These are phyloP conservation scores for Pythium folliculosum DNA, from an alignment of 352 stramenopile genomes.

Conservation along the genomic window DNA sequence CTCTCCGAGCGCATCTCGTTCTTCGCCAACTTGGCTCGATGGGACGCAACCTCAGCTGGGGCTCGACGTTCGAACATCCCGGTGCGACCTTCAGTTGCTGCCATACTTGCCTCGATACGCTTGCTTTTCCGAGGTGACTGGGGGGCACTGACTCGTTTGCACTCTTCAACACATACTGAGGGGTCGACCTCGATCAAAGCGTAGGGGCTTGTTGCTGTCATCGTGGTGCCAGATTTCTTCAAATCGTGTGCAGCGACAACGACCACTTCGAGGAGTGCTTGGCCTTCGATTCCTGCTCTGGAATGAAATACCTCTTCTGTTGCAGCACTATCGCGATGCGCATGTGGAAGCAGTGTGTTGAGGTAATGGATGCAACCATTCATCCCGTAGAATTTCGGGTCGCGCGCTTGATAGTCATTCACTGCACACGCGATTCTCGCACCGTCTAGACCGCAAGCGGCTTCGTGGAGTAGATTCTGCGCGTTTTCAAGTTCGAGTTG, in stretches of 20 bases:
- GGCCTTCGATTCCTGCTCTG: constrained; percentile 51
- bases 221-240: constrained; percentile 32
- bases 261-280: constrained; percentile 59
- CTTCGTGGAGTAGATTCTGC: constrained; percentile 59
- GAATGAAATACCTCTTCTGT: constrained; percentile 64
- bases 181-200: constrained; percentile 68
- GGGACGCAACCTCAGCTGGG: constrained; percentile 58
- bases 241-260: constrained; percentile 46
- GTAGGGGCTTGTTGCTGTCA: constrained; percentile 42
- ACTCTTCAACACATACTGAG: constrained; percentile 52
- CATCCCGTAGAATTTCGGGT: constrained; percentile 78
- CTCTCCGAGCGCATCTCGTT: constrained; percentile 67
- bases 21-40: constrained; percentile 50
- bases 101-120: constrained; percentile 37
- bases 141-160: constrained; percentile 45
- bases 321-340: constrained; percentile 54
- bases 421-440: constrained; percentile 65
- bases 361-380: constrained; percentile 78
- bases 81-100: constrained; percentile 42
- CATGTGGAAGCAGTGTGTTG: constrained; percentile 57
- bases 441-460: constrained; percentile 69
- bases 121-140: constrained; percentile 56
- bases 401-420: constrained; percentile 55
- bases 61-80: constrained; percentile 50
- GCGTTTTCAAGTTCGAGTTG: constrained; percentile 72